Evolutionary conservation across 2,329 filamentous ascomycete species (phyloP), one percentile per base, ranked within the genome.

Genomic region (Curvularia verruculosa): DNA sequence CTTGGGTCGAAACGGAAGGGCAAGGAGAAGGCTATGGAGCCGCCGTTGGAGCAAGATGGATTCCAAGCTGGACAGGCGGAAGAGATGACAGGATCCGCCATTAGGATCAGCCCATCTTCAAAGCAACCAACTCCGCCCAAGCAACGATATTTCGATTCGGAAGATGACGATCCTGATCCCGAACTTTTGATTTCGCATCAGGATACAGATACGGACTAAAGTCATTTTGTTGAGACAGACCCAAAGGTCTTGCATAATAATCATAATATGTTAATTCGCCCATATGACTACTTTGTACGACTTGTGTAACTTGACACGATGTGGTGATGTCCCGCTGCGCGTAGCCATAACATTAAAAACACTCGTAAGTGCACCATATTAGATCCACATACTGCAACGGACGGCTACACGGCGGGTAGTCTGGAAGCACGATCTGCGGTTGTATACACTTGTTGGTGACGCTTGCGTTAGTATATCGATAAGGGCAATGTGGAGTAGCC

Each of bases 181-280:
- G 80, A 82, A 59, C 69, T 83, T 12, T 70, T 83, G 68, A 80
- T 82, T 31, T 81, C 79, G 9, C 77, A 78, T 57, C 78, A 79
- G 49, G 78, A 80, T 48, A 75, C 72, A 5, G 75, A 79, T 56
- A 72, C 72, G 2, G 73, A 76, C 48, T 75, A 19, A 54, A 36
- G 5, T 23, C 26, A 3, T 48, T 15, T 15, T 37, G 19, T 29
- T 24, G n/a, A 5, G 10, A 10, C 19, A 18, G 37, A 7, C 36
- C 5, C 10, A 23, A 15, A 21, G 7, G 19, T 26, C 10, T 44
- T 44, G 15, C 7, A 31, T 28, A 15, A 8, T 15, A 44, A 19
- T 19, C 19, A 23, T 37, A 15, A 26, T 24, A 37, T 15, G 3
- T 18, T 52, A 52, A 19, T 26, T 12, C 23, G 24, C 12, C 8